These are phyloP conservation scores for Trichoderma simmonsii DNA, from an alignment of 2,329 filamentous ascomycete species.

Conservation along the genomic window DNA sequence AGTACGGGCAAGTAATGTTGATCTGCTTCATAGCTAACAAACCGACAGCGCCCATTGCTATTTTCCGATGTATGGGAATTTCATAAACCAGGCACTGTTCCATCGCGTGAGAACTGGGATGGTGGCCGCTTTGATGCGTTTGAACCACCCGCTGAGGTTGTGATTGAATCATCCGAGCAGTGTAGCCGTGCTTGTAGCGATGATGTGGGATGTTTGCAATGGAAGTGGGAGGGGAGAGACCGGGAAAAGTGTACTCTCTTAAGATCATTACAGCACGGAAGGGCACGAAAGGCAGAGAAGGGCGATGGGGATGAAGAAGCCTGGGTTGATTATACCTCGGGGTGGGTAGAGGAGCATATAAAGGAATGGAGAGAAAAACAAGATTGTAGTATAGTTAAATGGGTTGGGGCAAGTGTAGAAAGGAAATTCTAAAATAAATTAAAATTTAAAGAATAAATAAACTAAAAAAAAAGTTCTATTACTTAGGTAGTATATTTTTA, in stretches of 20 bases:
- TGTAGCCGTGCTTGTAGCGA: slow-evolving; percentile 28
- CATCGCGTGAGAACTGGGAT: slow-evolving; percentile 29
- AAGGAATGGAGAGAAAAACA: slow-evolving; percentile 26
- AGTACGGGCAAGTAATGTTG: background rate
- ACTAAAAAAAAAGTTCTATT: background rate
- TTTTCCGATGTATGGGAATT: slow-evolving; percentile 39
- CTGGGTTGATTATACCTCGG: slow-evolving; percentile 30
- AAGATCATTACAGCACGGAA: slow-evolving; percentile 29
- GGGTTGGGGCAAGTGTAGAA: slow-evolving; percentile 30
- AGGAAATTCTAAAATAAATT: background rate
- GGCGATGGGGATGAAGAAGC: slow-evolving; percentile 22
- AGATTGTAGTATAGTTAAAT: slow-evolving; percentile 29
- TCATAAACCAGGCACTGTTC: slow-evolving; percentile 31
- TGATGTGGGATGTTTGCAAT: slow-evolving; percentile 29
- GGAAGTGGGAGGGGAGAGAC: slow-evolving; percentile 31
- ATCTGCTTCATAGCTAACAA: background rate
- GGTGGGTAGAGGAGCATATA: slow-evolving; percentile 29
- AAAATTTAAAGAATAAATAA: background rate
- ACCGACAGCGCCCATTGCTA: slow-evolving; percentile 32
- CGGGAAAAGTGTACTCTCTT: slow-evolving; percentile 29
- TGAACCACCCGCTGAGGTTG: slow-evolving; percentile 26
- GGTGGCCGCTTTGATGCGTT: slow-evolving; percentile 33
- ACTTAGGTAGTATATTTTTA: no score
- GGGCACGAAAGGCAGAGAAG: slow-evolving; percentile 23
- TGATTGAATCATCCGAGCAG: slow-evolving; percentile 27